Percentiles rank a stretch among this genome's conserved stretches.
Conservation (phyloP, 371 early-diverging fungal genomes). For the Dichotomocladium elegans region DNA sequence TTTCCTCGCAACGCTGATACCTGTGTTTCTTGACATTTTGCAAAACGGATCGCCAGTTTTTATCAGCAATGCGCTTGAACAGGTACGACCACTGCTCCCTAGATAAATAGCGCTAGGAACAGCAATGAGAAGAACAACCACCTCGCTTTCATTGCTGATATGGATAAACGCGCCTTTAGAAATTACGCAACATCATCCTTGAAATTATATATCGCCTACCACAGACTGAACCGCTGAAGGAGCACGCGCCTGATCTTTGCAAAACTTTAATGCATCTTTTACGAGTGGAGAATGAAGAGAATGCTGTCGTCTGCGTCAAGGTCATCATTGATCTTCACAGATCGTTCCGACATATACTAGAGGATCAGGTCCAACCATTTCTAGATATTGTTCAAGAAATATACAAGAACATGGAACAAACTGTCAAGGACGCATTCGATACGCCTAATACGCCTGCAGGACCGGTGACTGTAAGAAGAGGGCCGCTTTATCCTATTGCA, state of each 20-base stretch:
- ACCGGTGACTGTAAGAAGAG: constrained; percentile 43
- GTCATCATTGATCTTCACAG: constrained; percentile 94
- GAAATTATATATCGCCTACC: constrained; percentile 93
- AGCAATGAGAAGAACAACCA: background rate
- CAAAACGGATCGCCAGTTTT: constrained; percentile 77
- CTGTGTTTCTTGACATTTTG: constrained; percentile 78
- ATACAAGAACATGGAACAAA: constrained; percentile 85
- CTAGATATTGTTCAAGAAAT: constrained; percentile 90
- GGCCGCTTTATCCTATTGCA: background rate
- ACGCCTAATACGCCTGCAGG: constrained; percentile 56
- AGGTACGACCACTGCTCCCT: constrained; percentile 46
- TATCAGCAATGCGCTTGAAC: constrained; percentile 75
- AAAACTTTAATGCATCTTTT: constrained; percentile 75
- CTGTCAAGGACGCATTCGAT: constrained; percentile 79
- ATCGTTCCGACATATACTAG: constrained; percentile 74
- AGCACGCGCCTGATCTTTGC: constrained; percentile 57
- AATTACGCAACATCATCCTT: constrained; percentile 85
- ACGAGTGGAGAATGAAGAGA: constrained; percentile 94
- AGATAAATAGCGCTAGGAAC: background rate
- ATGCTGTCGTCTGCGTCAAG: constrained; percentile 88
- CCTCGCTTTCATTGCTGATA: background rate
- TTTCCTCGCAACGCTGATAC: constrained; percentile 75
- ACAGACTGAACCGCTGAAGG: constrained; percentile 73
- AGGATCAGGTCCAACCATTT: constrained; percentile 86
- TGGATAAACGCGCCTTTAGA: constrained; percentile 54